phyloP scores from a whole-genome alignment of 306 rosid species.

The Cicer bijugum region DNA sequence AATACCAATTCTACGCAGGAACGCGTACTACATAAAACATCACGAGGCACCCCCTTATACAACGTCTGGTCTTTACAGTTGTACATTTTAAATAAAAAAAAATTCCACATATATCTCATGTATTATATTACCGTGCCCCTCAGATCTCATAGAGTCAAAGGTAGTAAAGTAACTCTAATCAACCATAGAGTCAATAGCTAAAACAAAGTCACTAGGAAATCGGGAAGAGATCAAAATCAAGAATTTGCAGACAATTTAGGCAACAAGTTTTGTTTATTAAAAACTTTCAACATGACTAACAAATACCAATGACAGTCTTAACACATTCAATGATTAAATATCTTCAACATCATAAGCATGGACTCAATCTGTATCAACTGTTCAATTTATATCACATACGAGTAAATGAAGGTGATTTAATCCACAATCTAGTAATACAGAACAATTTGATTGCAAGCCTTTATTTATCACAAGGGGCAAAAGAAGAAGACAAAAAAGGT shows the following conservation, averaged over 20 bases:
- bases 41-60: too few relatives aligned
- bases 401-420: conserved; percentile 11
- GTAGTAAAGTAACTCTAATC: neutral
- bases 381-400: neutral
- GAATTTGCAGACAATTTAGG: conserved; percentile 1
- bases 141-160: neutral
- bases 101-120: too few relatives aligned
- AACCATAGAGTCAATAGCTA: neutral
- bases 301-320: neutral
- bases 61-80: too few relatives aligned
- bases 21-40: too few relatives aligned
- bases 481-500: conserved; percentile 22
- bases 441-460: conserved; percentile 51
- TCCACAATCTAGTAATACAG: conserved; percentile 31
- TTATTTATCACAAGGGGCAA: conserved; percentile 56
- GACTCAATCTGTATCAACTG: conserved; percentile 3
- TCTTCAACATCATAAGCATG: neutral
- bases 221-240: neutral
- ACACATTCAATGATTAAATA: conserved; percentile 13
- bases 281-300: neutral
- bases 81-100: too few relatives aligned
- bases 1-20: too few relatives aligned
- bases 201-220: neutral
- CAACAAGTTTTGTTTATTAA: neutral
- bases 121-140: neutral